Evolutionary conservation across 2,329 filamentous ascomycete genomes (phyloP).

Genomic region (Fusarium udum): DNA sequence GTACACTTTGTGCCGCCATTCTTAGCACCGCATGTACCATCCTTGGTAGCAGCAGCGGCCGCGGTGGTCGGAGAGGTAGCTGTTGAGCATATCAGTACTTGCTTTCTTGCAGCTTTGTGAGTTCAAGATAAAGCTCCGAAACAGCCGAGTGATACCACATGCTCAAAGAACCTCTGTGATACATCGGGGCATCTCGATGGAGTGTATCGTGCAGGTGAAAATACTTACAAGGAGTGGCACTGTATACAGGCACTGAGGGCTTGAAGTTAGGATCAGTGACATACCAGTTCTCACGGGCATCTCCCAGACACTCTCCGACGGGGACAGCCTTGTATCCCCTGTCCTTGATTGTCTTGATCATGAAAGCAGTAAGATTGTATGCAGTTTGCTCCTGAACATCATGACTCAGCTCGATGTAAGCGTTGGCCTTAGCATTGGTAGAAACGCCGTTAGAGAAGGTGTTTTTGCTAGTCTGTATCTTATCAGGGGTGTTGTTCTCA

Average conservation of each 20-base stretch:
- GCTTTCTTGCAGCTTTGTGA: not conserved
- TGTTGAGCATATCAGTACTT: slow-evolving; percentile 2
- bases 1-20: slow-evolving; percentile 44
- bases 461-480: slow-evolving; percentile 57
- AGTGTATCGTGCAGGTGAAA: not conserved
- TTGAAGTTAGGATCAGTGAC: slow-evolving; percentile 38
- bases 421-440: slow-evolving; percentile 32
- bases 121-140: not conserved
- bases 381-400: slow-evolving; percentile 60
- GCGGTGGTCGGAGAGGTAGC: not conserved
- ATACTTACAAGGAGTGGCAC: not conserved
- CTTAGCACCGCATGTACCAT: slow-evolving; percentile 48
- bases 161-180: not conserved
- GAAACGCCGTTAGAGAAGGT: slow-evolving; percentile 50
- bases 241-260: slow-evolving; percentile 31
- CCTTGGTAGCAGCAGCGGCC: slow-evolving; percentile 24
- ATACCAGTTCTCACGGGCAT: slow-evolving; percentile 62
- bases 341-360: slow-evolving; percentile 52
- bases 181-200: not conserved
- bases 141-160: not conserved
- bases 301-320: slow-evolving; percentile 65
- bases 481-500: slow-evolving; percentile 58
- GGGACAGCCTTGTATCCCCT: slow-evolving; percentile 59
- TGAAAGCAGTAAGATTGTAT: slow-evolving; percentile 52
- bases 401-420: slow-evolving; percentile 63